Base-by-base conservation (phyloP, 108 stramenopile genomes). In the Pseudonitzschia pungens region DNA sequence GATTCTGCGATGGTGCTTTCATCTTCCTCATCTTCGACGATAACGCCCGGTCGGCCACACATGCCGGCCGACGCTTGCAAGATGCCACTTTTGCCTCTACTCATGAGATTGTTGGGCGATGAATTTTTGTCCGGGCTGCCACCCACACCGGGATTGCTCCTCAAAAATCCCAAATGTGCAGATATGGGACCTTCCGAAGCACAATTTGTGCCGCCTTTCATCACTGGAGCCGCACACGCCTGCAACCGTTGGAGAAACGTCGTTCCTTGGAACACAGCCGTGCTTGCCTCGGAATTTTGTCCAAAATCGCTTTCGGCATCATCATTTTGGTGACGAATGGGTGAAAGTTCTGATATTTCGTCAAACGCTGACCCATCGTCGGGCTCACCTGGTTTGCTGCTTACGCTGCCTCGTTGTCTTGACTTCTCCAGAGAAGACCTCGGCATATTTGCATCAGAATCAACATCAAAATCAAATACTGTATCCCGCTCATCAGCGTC, bases 1-100 rank as follows among this genome's bases (percentile, higher is more conserved):
- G 67, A 59, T 20, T 66, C 51, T 24, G 43, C 65, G 32, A 51
- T 31, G 45, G 55, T 27, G 55, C 27, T 41, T 48, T 73, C 72
- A 18, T 70, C 62, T 12, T 80, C 79, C 31, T 71, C 74, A 58
- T 71, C 79, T 60, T 76, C 75, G 51, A 82, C 74, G 15, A 92
- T 87, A 0, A 79, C 78, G 65, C 89, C 91, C 2, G 87, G 86
- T 21, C 87, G 75, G 22, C 86, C 87, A 66, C 91, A 92, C 14
- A 91, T 36, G 40, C 69, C 69, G 58, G 76, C 82, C 40, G 74
- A 71, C 72, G 52, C 79, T 71, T 73, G 58, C 15, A 76, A 27
- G 16, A 74, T 78, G 28, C 69, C 64, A 24, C 55, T 44, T 36
- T 70, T 59, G 20, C 20, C 27, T 48, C 45, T 18, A 11, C 18